phyloP scores from a whole-genome alignment of 306 rosid genomes.

The Trichosanthes truncata region DNA sequence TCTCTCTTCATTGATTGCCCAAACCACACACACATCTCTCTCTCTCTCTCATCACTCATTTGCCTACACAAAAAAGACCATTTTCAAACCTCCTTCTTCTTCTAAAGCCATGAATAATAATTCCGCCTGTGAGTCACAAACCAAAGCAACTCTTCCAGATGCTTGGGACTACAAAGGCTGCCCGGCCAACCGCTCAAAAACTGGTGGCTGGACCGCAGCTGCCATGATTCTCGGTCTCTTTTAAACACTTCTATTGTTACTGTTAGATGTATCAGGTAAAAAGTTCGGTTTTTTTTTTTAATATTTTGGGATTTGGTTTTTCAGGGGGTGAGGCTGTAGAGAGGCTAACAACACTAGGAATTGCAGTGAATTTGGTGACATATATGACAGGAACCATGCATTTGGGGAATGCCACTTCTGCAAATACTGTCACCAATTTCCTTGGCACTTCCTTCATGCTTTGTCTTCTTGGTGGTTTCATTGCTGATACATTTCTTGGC shows the following conservation, averaged over 20 bases:
- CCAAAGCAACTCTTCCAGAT: conserved; percentile 41
- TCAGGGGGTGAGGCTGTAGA: conserved; percentile 78
- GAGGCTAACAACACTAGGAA: conserved; percentile 78
- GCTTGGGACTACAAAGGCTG: conserved; percentile 70
- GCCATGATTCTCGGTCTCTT: conserved; percentile 65
- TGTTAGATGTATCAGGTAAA: not conserved
- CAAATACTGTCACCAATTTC: conserved; percentile 81
- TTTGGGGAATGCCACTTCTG: conserved; percentile 81
- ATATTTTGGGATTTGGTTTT: not conserved
- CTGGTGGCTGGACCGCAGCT: conserved; percentile 80
- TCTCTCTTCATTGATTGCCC: conserved; percentile 2
- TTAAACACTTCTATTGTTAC: not conserved
- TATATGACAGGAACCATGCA: conserved; percentile 78
- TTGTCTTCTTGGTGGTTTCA: conserved; percentile 77
- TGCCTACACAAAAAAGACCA: not conserved
- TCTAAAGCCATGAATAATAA: conserved; percentile 8
- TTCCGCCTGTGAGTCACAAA: conserved; percentile 29
- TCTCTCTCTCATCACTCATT: not conserved
- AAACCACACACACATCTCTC: not conserved
- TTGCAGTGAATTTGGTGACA: conserved; percentile 78
- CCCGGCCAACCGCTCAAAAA: conserved; percentile 42
- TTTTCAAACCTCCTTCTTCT: not conserved
- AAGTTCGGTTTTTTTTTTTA: not conserved
- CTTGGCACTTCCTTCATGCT: conserved; percentile 89
- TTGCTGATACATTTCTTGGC: conserved; percentile 87